Evolutionary conservation across 306 rosid species (phyloP), one percentile per base, ranked within the genome.

Genomic region (Glycine latifolia): DNA sequence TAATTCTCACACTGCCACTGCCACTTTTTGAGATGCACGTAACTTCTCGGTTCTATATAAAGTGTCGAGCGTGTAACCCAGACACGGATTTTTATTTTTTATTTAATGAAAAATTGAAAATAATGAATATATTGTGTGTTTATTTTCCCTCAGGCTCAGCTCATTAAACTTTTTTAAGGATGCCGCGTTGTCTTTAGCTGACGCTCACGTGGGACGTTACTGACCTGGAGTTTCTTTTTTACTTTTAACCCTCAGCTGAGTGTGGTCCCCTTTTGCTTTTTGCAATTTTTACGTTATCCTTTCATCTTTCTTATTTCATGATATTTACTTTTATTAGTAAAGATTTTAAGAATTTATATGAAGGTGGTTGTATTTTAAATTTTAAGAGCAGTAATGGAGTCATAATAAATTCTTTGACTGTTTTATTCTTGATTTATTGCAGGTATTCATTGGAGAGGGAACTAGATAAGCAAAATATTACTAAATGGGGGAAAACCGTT

Each of bases 121-220:
- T 54, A 54, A 14, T 54, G 14, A 14, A 53, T 13, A 8, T 44
- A 15, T 47, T 47, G 4, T 6, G 31, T 26, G 31, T 26, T 26
- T 26, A 26, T 26, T 26, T 26, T 26, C 31, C 31, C 31, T 26
- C 31, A 1, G 2, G 2, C 31, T 26, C 31, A 1, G 2, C 31
- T 67, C 48, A 56, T 80, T 35, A 59, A 17, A 8, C 26, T 47
- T 52, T 81, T 65, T 75, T 4, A 75, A 58, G 70, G 84, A 83
- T 39, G 82, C 75, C 68, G 70, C 16, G 60, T 78, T 75, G 80
- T 81, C 50, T 56, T 76, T 1, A 63, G 49, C 59, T 73, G 88
- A 50, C 58, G 65, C 88, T 76, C 90, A 88, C 92, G 88, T 85
- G 89, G 67, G 76, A 60, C 80, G 75, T 79, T 77, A 69, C 71